Evolutionary conservation across 2,329 filamentous ascomycete genomes (phyloP), one percentile per base, ranked within the genome.

Genomic region (Hypomyces perniciosus): DNA sequence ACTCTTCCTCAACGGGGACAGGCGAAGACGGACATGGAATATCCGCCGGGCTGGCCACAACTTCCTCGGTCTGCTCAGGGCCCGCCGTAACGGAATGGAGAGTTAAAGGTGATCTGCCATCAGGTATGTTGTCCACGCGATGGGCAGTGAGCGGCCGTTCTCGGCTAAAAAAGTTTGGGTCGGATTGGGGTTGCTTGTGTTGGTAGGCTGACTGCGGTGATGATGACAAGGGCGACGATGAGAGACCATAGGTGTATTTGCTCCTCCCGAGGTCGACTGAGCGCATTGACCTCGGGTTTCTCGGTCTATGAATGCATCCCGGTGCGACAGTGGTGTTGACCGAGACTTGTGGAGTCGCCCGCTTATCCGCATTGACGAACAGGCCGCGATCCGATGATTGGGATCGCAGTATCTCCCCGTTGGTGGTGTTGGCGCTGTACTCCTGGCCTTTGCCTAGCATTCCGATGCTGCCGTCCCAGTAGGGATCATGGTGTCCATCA

Each of bases 341-440:
- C 4, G 79, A 80, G 2, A 90, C 74, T 56, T 80, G 82, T 1
- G 87, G 75, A 38, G 77, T 77, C 2, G 78, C 79, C 53, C 86
- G 83, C 57, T 85, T 83, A 61, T 88, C 83, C 8, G 74, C 70
- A 47, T 73, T 81, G 26, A 73, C 72, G 47, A 85, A 83, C 3
- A 79, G 57, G 56, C 77, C 75, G 39, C 82, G 75, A 53, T 90
- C 85, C 6, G 82, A 80, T 0, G 85, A 88, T 31, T 75, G 77
- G 5, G 81, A 78, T 34, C 84, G 75, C 2, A 74, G 72, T 26
- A 69, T 66, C 34, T 78, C 75, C 38, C 80, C 77, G 13, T n/a
- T 37, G 26, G 28, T 8, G 12, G 43, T 12, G 6, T 40, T 4
- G 13, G 46, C n/a, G 9, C 30, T 28, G 29, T 70, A 60, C 30